phyloP scores from a whole-genome alignment of 2,329 filamentous ascomycete species.

The Monosporascus sp. region DNA sequence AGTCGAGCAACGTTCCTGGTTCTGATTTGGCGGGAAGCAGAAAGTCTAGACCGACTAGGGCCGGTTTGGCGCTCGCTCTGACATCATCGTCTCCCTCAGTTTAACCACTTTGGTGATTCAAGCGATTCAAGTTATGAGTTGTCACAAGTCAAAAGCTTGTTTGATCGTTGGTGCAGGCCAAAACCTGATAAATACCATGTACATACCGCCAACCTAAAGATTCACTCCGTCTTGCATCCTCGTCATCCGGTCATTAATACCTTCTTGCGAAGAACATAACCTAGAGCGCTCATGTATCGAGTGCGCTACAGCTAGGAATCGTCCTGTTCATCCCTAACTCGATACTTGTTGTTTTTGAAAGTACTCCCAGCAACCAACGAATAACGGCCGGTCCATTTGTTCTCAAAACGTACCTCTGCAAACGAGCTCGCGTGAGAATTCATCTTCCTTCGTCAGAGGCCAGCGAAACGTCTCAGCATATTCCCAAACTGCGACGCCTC shows the following conservation, averaged over 20 bases:
- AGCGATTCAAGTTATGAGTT: neutral
- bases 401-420: too few relatives aligned
- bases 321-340: too few relatives aligned
- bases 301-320: too few relatives aligned
- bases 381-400: too few relatives aligned
- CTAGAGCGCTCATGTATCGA: too few relatives aligned
- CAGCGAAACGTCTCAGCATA: neutral
- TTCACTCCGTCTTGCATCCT: neutral
- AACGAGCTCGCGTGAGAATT: too few relatives aligned
- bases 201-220: neutral
- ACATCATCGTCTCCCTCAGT: neutral
- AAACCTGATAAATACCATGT: neutral
- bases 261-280: too few relatives aligned
- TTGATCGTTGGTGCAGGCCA: neutral
- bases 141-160: neutral
- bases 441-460: neutral
- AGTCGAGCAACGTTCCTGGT: neutral
- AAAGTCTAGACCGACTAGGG: neutral
- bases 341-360: too few relatives aligned
- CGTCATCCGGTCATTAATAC: too few relatives aligned
- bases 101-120: neutral
- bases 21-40: neutral
- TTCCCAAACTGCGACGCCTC: neutral
- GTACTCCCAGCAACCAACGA: too few relatives aligned
- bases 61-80: neutral